Percentiles rank a stretch among this genome's conserved stretches.
phyloP scores from a whole-genome alignment of 495 filamentous ascomycete species.

The Neurospora hispaniola region DNA sequence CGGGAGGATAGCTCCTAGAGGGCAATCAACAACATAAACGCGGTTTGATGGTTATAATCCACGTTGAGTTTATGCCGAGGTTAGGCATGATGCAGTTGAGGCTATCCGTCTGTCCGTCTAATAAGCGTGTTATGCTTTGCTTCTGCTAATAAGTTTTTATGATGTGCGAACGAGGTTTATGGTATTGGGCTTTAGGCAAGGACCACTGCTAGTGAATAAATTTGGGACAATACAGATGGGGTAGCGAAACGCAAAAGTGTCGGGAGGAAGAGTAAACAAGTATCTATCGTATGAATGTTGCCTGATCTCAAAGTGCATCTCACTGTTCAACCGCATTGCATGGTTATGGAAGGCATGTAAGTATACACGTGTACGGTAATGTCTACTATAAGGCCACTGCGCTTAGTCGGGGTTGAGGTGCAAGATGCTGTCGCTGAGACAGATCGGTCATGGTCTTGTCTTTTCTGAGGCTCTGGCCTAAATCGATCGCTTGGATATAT shows the following conservation, averaged over 20 bases:
- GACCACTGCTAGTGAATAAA: not conserved
- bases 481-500: not conserved
- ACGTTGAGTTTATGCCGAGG: not conserved
- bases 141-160: not conserved
- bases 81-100: not conserved
- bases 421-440: not conserved
- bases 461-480: conserved; percentile 1
- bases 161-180: not conserved
- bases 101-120: not conserved
- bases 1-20: not conserved
- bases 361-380: not conserved
- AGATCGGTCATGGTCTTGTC: not conserved
- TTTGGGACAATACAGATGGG: not conserved
- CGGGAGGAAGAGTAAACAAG: not conserved
- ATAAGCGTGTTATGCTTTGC: not conserved
- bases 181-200: not conserved
- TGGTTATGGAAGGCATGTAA: not conserved
- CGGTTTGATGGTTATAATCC: not conserved
- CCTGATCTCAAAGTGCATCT: not conserved
- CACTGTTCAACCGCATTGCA: not conserved
- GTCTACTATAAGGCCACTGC: not conserved
- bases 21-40: not conserved
- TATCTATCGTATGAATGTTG: not conserved
- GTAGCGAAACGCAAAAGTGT: not conserved
- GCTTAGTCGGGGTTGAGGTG: not conserved